Evolutionary conservation across 164 flowering plant species (phyloP).

Genomic region (Liquidambar formosana): DNA sequence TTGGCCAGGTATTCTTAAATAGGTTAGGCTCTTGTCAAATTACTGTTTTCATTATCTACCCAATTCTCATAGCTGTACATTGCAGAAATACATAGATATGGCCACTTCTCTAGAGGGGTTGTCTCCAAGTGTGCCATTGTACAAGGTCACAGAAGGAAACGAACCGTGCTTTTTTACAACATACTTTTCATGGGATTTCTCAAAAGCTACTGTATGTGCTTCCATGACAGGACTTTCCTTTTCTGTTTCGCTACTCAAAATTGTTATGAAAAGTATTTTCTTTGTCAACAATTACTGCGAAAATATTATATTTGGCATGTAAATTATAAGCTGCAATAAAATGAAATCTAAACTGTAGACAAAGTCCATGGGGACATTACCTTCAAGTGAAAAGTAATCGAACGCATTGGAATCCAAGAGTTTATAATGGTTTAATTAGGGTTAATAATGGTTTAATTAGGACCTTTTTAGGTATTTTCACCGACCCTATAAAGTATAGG

Average conservation of each 20-base stretch:
- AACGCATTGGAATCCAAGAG: not conserved
- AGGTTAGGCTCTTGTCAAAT: not conserved
- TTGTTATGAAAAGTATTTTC: not conserved
- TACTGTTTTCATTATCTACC: not conserved
- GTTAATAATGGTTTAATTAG: no score
- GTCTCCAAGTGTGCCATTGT: conserved; percentile 74
- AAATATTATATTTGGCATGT: not conserved
- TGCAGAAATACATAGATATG: conserved; percentile 83
- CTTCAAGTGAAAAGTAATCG: not conserved
- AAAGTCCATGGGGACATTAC: not conserved
- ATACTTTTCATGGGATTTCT: conserved; percentile 90
- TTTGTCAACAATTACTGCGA: not conserved
- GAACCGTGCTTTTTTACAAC: conserved; percentile 97
- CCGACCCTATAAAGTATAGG: not conserved
- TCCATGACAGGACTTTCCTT: not conserved
- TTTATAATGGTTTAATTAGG: no score
- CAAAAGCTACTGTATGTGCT: conserved; percentile 79
- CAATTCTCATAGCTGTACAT: conserved; percentile 4
- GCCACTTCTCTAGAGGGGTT: conserved; percentile 81
- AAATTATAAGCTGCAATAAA: not conserved
- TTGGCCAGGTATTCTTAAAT: conserved; percentile 70
- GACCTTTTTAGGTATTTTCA: not conserved
- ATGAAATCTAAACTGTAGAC: not conserved
- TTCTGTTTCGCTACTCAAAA: not conserved
- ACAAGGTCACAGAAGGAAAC: conserved; percentile 95